phyloP scores from a whole-genome alignment of 2,329 filamentous ascomycete species.

The Alternaria arborescens region DNA sequence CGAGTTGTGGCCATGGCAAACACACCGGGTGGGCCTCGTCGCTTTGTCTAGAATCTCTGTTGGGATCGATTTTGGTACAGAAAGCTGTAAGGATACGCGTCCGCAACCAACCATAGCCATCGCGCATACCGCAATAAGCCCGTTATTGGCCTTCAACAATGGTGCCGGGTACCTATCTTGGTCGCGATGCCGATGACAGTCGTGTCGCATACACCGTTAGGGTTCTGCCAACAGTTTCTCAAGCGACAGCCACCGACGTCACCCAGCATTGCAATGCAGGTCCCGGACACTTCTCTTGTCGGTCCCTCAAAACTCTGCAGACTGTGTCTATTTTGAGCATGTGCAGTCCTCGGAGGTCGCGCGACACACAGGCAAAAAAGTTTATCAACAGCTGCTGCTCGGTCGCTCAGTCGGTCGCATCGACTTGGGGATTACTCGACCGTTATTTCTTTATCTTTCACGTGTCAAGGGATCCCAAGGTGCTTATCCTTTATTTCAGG shows the following conservation, averaged over 20 bases:
- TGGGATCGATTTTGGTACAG: conserved; percentile 21
- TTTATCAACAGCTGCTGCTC: not conserved
- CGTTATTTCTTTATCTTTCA: not conserved
- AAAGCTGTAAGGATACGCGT: conserved; percentile 1
- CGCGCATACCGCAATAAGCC: not conserved
- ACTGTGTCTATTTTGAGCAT: conserved; percentile 4
- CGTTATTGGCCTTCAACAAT: not conserved
- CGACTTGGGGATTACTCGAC: not conserved
- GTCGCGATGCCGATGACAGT: conserved; percentile 3
- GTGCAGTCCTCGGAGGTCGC: not conserved
- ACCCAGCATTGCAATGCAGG: conserved; percentile 16
- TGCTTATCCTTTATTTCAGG: conserved; percentile 19
- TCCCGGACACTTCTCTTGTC: conserved; percentile 8
- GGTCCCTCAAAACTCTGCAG: conserved; percentile 4
- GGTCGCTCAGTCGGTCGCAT: not conserved
- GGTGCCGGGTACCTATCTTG: conserved; percentile 6
- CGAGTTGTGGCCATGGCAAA: conserved; percentile 17
- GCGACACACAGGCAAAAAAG: not conserved
- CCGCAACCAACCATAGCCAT: conserved; percentile 10
- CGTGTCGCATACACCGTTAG: conserved; percentile 5
- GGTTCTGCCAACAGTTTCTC: conserved; percentile 1
- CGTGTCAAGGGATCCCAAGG: conserved; percentile 1
- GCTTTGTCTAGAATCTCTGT: conserved; percentile 21
- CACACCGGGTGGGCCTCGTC: conserved; percentile 20
- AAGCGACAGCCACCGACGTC: conserved; percentile 17